Evolutionary conservation across 257 asterid genomes (phyloP).

Genomic region (Gentiana macrophylla): DNA sequence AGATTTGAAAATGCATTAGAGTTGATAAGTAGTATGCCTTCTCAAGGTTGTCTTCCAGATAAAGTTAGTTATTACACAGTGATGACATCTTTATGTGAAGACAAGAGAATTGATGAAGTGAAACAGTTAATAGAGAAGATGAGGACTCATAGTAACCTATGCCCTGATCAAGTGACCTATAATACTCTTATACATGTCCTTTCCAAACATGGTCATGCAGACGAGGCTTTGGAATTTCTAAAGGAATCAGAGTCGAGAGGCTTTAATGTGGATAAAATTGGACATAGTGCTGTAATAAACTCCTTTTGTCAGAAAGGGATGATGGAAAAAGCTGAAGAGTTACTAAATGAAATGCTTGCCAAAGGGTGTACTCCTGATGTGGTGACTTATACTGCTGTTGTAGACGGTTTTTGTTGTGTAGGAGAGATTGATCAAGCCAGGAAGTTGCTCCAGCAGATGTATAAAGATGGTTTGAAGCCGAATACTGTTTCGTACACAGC

Average conservation of each 20-base stretch:
- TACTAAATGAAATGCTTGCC: conserved; percentile 66
- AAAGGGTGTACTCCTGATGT: conserved; percentile 85
- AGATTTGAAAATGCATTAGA: conserved; percentile 46
- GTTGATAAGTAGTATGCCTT: conserved; percentile 64
- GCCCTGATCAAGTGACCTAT: conserved; percentile 71
- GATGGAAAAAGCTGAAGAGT: conserved; percentile 59
- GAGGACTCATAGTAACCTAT: conserved; percentile 44
- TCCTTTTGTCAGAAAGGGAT: conserved; percentile 59
- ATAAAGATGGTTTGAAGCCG: conserved; percentile 77
- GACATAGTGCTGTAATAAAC: conserved; percentile 60
- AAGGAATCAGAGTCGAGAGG: conserved; percentile 69
- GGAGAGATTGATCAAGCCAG: conserved; percentile 71
- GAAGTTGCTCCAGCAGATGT: conserved; percentile 68
- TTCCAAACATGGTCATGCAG: conserved; percentile 63
- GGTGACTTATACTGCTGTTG: conserved; percentile 79
- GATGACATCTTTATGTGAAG: conserved; percentile 59
- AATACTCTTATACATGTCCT: conserved; percentile 64
- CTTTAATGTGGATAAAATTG: conserved; percentile 60
- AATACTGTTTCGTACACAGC: conserved; percentile 75
- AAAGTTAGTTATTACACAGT: conserved; percentile 69
- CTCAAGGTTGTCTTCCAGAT: conserved; percentile 64
- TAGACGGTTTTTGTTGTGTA: conserved; percentile 55
- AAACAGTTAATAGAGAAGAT: conserved; percentile 59
- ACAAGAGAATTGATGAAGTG: conserved; percentile 48
- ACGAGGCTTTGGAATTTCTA: conserved; percentile 61